Base-by-base conservation (phyloP, 345 rosid species). In the Anastatica hierochuntica region DNA sequence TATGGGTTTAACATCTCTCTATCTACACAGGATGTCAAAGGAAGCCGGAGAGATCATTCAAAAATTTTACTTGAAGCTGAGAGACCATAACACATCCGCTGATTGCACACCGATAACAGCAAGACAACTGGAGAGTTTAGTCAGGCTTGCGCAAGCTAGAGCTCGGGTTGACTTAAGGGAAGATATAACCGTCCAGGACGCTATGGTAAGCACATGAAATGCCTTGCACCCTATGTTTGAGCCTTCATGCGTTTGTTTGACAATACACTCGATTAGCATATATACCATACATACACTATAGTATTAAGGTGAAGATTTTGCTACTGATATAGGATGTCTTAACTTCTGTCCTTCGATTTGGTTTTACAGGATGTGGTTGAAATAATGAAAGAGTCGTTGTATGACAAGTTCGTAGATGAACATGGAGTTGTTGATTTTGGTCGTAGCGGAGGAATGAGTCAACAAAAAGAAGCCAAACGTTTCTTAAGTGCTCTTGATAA, bases 361-460 rank as follows among this genome's bases (percentile, higher is more conserved):
- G 26, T 43, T 53, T 55, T 74, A 49, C 88, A 85, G 97, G 98
- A 92, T 58, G 98, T 76, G 21, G 97, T 88, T 43, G 95, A 88
- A 67, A 88, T 88, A 68, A 92, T 92, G 97, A 88, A 81, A 68
- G 97, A 83, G 71, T 92, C 98, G n/a, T 60, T 92, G 39, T 81
- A 85, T 20, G 98, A 88, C 64, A 83, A 85, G 76, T 88, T 77
- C 66, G 78, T 83, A 31, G 94, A 92, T 54, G 98, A 92, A 76
- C 88, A 83, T 69, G 97, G 98, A 47, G 51, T 71, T 59, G 94
- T 85, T 64, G 94, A 92, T 76, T 92, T 79, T 48, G 90, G 86
- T 62, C 79, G 88, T 48, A 83, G 96, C 50, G 94, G 98, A 20
- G 98, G 96, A 52, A 88, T 88, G 98, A 92, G 98, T 68, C 94